These are phyloP conservation scores for Tetrahymena thermophila DNA, from an alignment of 73 alveolate genomes.

Conservation along the genomic window DNA sequence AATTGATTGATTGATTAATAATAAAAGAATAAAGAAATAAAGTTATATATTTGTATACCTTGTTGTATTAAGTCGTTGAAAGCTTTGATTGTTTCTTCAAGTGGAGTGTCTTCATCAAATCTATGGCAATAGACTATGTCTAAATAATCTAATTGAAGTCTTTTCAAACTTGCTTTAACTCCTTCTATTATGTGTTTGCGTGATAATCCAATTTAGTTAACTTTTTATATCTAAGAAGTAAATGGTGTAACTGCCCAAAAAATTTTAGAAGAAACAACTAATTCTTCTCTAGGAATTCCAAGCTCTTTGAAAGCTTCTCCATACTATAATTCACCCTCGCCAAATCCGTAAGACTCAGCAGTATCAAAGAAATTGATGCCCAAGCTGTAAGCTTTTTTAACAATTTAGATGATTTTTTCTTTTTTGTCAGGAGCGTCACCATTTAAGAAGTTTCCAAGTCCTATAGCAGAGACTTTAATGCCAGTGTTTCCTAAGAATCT, in stretches of 20 bases:
- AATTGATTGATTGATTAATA: no score
- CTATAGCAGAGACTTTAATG: slow-evolving; percentile 81
- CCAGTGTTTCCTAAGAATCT: no score
- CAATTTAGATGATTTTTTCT: slow-evolving; percentile 19
- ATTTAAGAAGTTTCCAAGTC: slow-evolving; percentile 77
- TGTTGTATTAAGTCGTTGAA: slow-evolving; percentile 77
- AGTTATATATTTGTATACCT: background rate
- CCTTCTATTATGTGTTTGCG: slow-evolving; percentile 87
- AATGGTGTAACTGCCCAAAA: slow-evolving; percentile 59
- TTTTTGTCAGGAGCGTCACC: slow-evolving; percentile 22
- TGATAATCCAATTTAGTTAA: slow-evolving; percentile 46
- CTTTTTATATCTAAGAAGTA: slow-evolving; percentile 46
- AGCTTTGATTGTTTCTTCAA: slow-evolving; percentile 85
- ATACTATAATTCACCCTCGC: slow-evolving; percentile 59
- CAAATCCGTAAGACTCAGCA: no score
- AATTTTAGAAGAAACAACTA: slow-evolving; percentile 77
- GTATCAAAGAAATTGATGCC: slow-evolving; percentile 93
- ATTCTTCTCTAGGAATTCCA: slow-evolving; percentile 50
- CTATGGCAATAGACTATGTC: slow-evolving; percentile 88
- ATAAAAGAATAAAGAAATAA: background rate
- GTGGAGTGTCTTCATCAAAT: slow-evolving; percentile 76
- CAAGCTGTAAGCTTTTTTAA: slow-evolving; percentile 54
- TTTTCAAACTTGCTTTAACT: slow-evolving; percentile 63
- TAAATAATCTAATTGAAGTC: slow-evolving; percentile 74
- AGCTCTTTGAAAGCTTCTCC: slow-evolving; percentile 48